Base-by-base conservation (phyloP, 257 asterid genomes). In the Striga asiatica region DNA sequence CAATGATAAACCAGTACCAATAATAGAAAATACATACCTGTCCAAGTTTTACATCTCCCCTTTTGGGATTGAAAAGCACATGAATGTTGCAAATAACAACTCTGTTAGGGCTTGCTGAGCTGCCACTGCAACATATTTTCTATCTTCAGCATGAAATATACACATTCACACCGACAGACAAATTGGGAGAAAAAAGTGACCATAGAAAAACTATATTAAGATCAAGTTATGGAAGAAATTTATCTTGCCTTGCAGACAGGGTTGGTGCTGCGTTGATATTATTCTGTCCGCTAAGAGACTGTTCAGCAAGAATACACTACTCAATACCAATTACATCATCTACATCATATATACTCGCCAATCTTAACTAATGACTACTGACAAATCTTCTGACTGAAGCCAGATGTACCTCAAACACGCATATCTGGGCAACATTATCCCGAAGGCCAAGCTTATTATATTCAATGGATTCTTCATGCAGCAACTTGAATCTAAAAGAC, bases 41-140 rank as follows among this genome's bases (percentile, higher is more conserved):
- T 24, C 96, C 98, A 66, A 89, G 98, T 78, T 89, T 89, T 45
- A 89, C 68, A 41, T 89, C 98, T 60, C 98, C 98, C 66, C 98
- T 81, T 64, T 65, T 87, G 52, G 98, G 96, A 80, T 89, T 89
- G 78, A 79, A 89, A 78, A 89, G 96, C 76, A 89, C 96, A 54
- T 89, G 98, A 76, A 84, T 72, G 80, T 89, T 89, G 77, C 98
- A 89, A 50, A 89, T 78, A 45, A 89, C 88, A 27, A 89, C 85
- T 69, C 81, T 78, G 39, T 80, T 78, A 52, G 73, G 65, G 22
- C 62, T 56, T 56, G 18, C 70, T 21, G 71, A 62, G 76, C 95
- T 82, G 91, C 71, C 63, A 65, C 38, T 42, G 61, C 55, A 71
- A 54, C 37, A 48, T 10, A 27, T 34, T 17, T 32, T 55, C 54